These are phyloP conservation scores for Arctium lappa DNA, from an alignment of 129 eudicot genomes.

Conservation along the genomic window DNA sequence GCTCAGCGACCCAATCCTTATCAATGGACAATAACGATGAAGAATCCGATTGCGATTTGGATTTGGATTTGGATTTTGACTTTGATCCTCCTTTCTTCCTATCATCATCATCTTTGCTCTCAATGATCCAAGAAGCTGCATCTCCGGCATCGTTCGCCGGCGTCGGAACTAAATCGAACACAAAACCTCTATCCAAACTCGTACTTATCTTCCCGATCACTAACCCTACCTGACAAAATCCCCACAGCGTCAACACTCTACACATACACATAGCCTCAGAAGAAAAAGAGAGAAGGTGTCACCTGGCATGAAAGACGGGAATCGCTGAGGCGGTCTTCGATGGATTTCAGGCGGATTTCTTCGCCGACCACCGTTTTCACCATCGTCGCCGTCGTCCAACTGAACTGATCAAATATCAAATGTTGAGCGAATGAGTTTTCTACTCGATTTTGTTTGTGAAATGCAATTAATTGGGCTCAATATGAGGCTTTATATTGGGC, in stretches of 20 bases:
- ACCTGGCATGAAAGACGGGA: conserved; percentile 62
- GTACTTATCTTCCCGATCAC: conserved; percentile 68
- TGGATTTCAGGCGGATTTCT: conserved; percentile 57
- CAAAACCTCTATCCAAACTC: conserved; percentile 57
- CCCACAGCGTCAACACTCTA: background rate
- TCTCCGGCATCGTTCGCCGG: conserved; percentile 75
- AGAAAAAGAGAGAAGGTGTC: background rate
- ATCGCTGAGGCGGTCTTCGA: conserved; percentile 64
- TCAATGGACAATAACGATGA: conserved; percentile 54
- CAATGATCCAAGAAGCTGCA: conserved; percentile 53
- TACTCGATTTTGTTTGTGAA: background rate
- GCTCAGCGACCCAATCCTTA: conserved; percentile 86
- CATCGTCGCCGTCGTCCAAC: conserved; percentile 31
- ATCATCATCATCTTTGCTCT: conserved; percentile 26
- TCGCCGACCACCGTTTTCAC: conserved; percentile 80
- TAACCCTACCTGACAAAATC: conserved; percentile 59
- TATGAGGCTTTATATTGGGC: background rate
- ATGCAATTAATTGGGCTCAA: background rate
- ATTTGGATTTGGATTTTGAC: conserved; percentile 26
- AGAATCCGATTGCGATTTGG: conserved; percentile 43
- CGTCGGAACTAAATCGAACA: conserved; percentile 71
- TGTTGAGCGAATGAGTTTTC: background rate
- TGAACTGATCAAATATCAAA: conserved; percentile 1
- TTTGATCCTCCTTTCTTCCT: conserved; percentile 48
- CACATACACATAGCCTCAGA: background rate